These are phyloP conservation scores for Litchi chinensis DNA, from an alignment of 345 rosid genomes.

Conservation along the genomic window DNA sequence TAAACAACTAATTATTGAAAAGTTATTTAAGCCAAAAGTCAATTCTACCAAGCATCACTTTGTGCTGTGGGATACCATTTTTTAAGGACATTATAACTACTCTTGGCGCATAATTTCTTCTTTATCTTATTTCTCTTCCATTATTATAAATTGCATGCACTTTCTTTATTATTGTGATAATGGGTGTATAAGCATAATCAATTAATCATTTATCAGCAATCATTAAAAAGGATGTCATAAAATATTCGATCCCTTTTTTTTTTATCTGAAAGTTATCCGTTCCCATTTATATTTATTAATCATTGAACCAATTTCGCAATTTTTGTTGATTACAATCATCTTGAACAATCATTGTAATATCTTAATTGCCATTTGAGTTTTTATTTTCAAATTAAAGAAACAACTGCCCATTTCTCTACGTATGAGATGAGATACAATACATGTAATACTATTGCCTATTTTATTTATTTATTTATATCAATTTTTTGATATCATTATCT, in stretches of 20 bases:
- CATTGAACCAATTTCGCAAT: no score
- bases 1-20: no score
- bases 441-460: no score
- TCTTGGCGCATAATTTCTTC: background rate
- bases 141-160: background rate
- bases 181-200: background rate
- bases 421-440: background rate
- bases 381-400: background rate
- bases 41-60: background rate
- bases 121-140: background rate
- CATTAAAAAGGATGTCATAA: background rate
- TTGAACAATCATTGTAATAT: background rate
- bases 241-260: background rate
- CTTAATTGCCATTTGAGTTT: background rate
- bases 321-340: background rate
- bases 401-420: background rate
- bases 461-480: no score
- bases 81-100: background rate
- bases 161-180: background rate
- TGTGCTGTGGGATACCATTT: background rate
- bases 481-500: no score
- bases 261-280: no score
- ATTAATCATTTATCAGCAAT: background rate
- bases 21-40: background rate
- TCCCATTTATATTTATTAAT: no score